phyloP scores from a whole-genome alignment of 768 basidiomycete species.

The Amylocystis lapponica region DNA sequence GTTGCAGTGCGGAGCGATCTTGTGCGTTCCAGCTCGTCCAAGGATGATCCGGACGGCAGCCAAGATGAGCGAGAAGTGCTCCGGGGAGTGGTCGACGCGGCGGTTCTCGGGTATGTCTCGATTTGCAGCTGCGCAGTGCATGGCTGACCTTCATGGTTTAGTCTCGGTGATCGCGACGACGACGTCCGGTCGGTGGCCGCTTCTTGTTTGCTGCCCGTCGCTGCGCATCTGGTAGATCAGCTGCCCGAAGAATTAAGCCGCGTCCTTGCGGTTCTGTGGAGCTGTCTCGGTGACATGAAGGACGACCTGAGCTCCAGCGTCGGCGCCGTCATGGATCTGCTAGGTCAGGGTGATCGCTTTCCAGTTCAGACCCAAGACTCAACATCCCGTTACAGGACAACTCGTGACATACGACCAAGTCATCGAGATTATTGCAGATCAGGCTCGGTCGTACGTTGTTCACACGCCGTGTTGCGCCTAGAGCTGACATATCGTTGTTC shows the following conservation, averaged over 20 bases:
- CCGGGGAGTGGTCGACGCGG: constrained; percentile 81
- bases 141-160: constrained; percentile 21
- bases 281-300: constrained; percentile 86
- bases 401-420: constrained; percentile 76
- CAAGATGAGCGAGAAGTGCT: constrained; percentile 53
- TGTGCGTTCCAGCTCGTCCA: constrained; percentile 40
- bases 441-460: constrained; percentile 57
- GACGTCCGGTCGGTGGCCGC: constrained; percentile 96
- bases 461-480: not conserved
- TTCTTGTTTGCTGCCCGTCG: constrained; percentile 85
- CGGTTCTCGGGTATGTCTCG: constrained; percentile 73
- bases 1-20: constrained; percentile 90
- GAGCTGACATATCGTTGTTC: not conserved
- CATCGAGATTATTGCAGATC: constrained; percentile 66
- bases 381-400: constrained; percentile 48
- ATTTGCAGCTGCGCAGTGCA: not conserved
- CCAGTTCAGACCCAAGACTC: not conserved
- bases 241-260: constrained; percentile 65
- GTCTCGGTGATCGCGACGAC: constrained; percentile 87
- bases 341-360: constrained; percentile 48
- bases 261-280: constrained; percentile 85
- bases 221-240: constrained; percentile 68
- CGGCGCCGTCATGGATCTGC: constrained; percentile 93
- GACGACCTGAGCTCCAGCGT: constrained; percentile 97
- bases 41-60: constrained; percentile 6